Evolutionary conservation across 2,329 filamentous ascomycete species (phyloP).

Genomic region (Neofusicoccum umdonicola): DNA sequence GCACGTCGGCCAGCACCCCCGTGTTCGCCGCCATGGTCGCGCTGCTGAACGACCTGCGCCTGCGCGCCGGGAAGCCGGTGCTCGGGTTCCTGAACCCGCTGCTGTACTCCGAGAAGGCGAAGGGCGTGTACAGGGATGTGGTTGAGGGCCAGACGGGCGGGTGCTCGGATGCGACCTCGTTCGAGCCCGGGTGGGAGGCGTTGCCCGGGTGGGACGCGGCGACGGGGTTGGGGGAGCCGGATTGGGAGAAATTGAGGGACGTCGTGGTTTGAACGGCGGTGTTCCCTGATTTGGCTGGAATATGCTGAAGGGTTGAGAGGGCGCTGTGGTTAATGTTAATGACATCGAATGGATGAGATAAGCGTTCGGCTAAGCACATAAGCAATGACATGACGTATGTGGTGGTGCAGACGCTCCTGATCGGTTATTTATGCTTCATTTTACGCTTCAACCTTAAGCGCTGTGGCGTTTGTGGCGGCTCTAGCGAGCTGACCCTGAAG

Average conservation of each 20-base stretch:
- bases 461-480: neutral
- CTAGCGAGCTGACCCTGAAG: too few species aligned
- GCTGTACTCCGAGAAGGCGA: slow-evolving; percentile 34
- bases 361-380: neutral
- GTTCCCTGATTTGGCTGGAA: too few species aligned
- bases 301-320: neutral
- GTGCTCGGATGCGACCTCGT: slow-evolving; percentile 21
- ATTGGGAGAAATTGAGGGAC: slow-evolving; percentile 34
- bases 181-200: slow-evolving; percentile 38
- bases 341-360: neutral
- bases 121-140: slow-evolving; percentile 40
- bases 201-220: slow-evolving; percentile 49
- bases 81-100: slow-evolving; percentile 55
- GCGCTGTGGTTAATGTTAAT: neutral
- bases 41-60: slow-evolving; percentile 49
- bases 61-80: slow-evolving; percentile 45
- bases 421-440: neutral
- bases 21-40: slow-evolving; percentile 26
- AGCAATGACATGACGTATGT: neutral
- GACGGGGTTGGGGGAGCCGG: slow-evolving; percentile 49
- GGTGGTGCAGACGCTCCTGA: neutral
- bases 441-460: neutral
- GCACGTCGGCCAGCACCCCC: slow-evolving; percentile 26
- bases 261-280: neutral
- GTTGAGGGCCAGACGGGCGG: slow-evolving; percentile 31